phyloP scores from a whole-genome alignment of 2,329 filamentous ascomycete species.

The Colletotrichum sp. region DNA sequence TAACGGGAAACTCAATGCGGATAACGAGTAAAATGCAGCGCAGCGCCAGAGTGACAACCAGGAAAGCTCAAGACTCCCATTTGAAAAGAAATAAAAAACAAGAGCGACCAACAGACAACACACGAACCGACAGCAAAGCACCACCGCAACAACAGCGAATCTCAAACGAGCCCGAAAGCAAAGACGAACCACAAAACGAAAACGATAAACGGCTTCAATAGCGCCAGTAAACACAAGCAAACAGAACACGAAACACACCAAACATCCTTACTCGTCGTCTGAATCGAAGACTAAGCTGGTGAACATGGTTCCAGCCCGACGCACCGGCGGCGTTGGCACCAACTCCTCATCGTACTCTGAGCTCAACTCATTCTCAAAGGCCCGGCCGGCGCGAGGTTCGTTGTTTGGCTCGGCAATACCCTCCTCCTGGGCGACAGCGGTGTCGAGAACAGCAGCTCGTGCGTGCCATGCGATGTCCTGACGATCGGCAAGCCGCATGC shows the following conservation, averaged over 20 bases:
- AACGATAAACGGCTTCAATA: neutral
- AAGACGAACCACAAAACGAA: neutral
- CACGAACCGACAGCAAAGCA: neutral
- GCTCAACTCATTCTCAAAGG: neutral
- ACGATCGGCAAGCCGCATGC: neutral
- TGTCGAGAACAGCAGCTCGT: neutral
- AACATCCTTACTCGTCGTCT: neutral
- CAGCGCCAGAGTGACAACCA: neutral
- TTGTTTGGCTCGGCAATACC: neutral
- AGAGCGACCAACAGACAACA: neutral
- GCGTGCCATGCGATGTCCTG: neutral
- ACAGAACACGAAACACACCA: neutral
- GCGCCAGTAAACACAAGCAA: neutral
- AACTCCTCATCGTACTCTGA: neutral
- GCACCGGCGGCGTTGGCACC: neutral
- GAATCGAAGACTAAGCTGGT: neutral
- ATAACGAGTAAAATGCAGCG: neutral
- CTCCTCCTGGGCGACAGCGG: neutral
- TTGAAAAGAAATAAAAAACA: neutral
- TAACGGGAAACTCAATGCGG: neutral
- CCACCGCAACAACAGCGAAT: neutral
- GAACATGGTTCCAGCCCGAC: neutral
- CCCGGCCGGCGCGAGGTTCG: neutral
- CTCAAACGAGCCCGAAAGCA: neutral
- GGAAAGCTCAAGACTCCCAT: neutral